These are phyloP conservation scores for Colletotrichum navitas DNA, from an alignment of 2,329 filamentous ascomycete genomes.

Conservation along the genomic window DNA sequence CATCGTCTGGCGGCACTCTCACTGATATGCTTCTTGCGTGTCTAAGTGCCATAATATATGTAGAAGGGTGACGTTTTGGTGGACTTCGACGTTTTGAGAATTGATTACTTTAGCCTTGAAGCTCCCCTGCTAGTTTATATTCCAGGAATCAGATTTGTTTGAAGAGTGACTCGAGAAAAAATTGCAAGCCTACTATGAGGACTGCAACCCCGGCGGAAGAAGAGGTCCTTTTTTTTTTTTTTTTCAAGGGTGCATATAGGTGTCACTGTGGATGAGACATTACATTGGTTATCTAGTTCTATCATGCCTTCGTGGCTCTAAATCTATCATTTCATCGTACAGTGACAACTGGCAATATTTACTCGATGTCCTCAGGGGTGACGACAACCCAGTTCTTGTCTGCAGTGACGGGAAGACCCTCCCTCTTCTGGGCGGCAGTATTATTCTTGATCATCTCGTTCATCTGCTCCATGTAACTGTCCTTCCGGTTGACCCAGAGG, in stretches of 20 bases:
- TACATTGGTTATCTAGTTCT: slow-evolving; percentile 2
- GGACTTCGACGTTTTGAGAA: too few species aligned
- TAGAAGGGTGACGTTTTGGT: too few species aligned
- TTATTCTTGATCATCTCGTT: slow-evolving; percentile 54
- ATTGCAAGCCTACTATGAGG: too few species aligned
- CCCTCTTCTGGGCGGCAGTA: slow-evolving; percentile 50
- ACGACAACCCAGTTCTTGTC: slow-evolving; percentile 61
- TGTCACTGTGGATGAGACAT: neutral
- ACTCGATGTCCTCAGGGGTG: slow-evolving; percentile 54
- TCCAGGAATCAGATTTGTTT: too few species aligned
- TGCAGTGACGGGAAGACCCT: slow-evolving; percentile 55
- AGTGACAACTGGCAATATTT: slow-evolving; percentile 6
- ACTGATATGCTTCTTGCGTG: too few species aligned
- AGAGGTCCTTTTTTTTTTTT: too few species aligned
- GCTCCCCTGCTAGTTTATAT: too few species aligned
- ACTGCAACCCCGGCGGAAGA: neutral
- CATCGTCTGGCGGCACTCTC: too few species aligned
- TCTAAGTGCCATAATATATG: too few species aligned
- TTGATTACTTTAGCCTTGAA: too few species aligned
- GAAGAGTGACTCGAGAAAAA: too few species aligned
- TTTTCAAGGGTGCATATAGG: too few species aligned
- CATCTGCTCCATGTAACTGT: slow-evolving; percentile 52
- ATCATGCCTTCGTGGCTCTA: neutral
- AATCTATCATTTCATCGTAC: neutral
- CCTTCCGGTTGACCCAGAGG: slow-evolving; percentile 57